Evolutionary conservation across 768 basidiomycete species (phyloP).

Genomic region (Rhodosporidiobolus sp.): DNA sequence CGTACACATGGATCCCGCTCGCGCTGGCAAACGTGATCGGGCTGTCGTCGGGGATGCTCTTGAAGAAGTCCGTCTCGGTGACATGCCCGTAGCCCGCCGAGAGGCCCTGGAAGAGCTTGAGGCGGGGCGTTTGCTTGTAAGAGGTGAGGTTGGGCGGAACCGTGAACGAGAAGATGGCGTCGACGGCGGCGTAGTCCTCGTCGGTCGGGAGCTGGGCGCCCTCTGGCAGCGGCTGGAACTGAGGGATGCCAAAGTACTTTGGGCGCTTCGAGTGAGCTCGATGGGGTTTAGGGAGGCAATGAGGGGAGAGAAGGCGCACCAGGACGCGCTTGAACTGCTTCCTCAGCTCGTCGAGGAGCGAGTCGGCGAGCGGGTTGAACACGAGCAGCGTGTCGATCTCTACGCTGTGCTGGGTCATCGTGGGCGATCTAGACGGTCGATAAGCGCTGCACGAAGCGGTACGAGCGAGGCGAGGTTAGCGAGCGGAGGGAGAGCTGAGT

Average conservation of each 20-base stretch:
- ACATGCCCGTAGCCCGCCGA: slow-evolving; percentile 22
- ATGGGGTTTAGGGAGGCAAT: no score
- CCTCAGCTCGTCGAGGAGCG: slow-evolving; percentile 72
- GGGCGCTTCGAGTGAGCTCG: no score
- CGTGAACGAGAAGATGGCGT: slow-evolving; percentile 22
- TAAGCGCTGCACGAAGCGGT: no score
- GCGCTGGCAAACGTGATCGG: slow-evolving; percentile 25
- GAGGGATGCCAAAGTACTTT: slow-evolving; percentile 60
- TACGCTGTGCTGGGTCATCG: slow-evolving; percentile 13
- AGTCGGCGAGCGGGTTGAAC: slow-evolving; percentile 67
- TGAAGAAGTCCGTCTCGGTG: slow-evolving; percentile 12
- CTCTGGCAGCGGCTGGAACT: not conserved
- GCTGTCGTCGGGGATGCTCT: not conserved
- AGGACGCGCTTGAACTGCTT: slow-evolving; percentile 79
- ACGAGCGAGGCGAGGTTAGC: no score
- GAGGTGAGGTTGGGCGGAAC: slow-evolving; percentile 13
- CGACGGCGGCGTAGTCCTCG: slow-evolving; percentile 1
- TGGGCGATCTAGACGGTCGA: not conserved
- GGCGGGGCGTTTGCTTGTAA: slow-evolving; percentile 12
- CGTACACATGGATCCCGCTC: slow-evolving; percentile 29
- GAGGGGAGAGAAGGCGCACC: no score
- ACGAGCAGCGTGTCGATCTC: slow-evolving; percentile 9
- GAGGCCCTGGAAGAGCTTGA: slow-evolving; percentile 25
- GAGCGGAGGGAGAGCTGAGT: not conserved
- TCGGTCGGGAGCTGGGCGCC: not conserved